Conservation (phyloP, 2,329 filamentous ascomycete genomes). For the Fusarium virguliforme region DNA sequence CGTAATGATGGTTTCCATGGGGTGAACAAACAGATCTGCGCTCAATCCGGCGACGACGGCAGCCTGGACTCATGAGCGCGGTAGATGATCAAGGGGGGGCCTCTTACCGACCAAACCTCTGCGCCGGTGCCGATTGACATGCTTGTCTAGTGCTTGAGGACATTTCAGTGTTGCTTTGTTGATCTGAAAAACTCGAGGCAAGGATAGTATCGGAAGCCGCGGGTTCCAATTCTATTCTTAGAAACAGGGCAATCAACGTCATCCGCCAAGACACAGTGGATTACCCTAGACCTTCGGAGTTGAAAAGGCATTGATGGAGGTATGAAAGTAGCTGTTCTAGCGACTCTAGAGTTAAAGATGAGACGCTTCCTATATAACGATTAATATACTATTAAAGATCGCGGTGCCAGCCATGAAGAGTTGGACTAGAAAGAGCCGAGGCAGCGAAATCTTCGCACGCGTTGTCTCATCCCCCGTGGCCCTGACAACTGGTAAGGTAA, state of each 20-base stretch:
- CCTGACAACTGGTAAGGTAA: no score
- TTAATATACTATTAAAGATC: no score
- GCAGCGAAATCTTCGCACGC: no score
- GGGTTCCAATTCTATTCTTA: slow-evolving; percentile 1
- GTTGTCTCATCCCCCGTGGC: no score
- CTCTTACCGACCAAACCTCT: slow-evolving; percentile 12
- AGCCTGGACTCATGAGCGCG: background rate
- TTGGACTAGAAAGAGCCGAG: no score
- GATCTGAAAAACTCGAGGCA: background rate
- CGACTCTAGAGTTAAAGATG: no score
- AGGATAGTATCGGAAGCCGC: background rate
- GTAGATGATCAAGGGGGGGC: background rate
- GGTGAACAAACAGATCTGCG: slow-evolving; percentile 37
- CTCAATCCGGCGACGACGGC: slow-evolving; percentile 20
- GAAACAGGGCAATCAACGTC: background rate
- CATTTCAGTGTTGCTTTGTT: background rate
- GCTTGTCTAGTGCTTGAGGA: background rate
- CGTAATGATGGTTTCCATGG: slow-evolving; percentile 39
- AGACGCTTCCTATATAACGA: no score
- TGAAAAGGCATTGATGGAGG: no score
- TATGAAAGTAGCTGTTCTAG: no score
- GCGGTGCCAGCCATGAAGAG: no score
- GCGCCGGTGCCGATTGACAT: background rate
- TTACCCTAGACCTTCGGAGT: background rate
- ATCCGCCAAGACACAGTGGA: background rate